Evolutionary conservation across 345 rosid genomes (phyloP).

Genomic region (Populus alba): DNA sequence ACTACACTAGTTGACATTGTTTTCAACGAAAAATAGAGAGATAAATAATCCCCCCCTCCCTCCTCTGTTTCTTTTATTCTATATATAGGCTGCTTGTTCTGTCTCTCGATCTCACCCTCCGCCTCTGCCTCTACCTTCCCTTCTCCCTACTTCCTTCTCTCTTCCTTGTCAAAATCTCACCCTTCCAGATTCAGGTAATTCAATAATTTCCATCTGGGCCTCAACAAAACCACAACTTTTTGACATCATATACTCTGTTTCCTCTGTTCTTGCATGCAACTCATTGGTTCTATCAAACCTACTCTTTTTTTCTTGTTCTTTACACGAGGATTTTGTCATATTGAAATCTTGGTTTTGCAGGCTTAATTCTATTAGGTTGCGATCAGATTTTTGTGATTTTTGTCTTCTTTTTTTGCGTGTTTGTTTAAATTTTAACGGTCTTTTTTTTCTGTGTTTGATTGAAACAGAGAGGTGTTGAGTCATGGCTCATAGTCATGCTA

Average conservation of each 20-base stretch:
- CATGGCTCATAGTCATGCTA: conserved; percentile 41
- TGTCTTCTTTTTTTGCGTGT: not conserved
- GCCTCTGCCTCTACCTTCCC: not conserved
- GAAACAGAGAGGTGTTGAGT: conserved; percentile 18
- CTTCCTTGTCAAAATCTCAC: conserved; percentile 2
- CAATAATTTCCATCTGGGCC: conserved; percentile 10
- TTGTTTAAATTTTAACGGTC: not conserved
- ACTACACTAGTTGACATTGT: not conserved
- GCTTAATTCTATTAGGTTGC: conserved; percentile 13
- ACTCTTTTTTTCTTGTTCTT: not conserved
- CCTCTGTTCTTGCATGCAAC: not conserved
- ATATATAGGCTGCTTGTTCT: not conserved
- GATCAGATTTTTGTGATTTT: conserved; percentile 11
- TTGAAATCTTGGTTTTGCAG: not conserved
- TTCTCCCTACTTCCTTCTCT: not conserved
- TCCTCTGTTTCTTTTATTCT: not conserved
- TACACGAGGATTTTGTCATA: not conserved
- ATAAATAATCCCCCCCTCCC: not conserved
- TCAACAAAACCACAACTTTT: not conserved
- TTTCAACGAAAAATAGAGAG: not conserved
- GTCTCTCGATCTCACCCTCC: not conserved
- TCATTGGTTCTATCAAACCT: not conserved
- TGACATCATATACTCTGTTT: not conserved
- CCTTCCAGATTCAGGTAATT: conserved; percentile 21
- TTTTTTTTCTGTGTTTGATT: not conserved